These are phyloP conservation scores for Pythium rhizo-oryzae DNA, from an alignment of 352 stramenopile species.

Conservation along the genomic window DNA sequence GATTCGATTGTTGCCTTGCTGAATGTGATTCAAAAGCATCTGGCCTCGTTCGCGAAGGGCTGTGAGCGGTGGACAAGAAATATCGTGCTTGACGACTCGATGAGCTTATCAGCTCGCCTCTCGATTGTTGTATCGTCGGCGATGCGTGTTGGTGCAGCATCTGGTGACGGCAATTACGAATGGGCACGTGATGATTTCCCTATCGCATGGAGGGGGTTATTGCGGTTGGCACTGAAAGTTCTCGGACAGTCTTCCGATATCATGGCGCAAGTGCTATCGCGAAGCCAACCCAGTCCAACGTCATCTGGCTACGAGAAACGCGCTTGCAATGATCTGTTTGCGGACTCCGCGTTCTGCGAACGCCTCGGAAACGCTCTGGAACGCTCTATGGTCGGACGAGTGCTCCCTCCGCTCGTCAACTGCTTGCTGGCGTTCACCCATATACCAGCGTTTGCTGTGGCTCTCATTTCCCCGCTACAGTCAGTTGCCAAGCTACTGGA, in stretches of 20 bases:
- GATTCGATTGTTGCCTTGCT: conserved; percentile 10
- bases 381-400: conserved; percentile 16
- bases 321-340: conserved; percentile 5
- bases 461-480: conserved; percentile 9
- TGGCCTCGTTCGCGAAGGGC: conserved; percentile 6
- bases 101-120: not conserved
- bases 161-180: not conserved
- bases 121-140: not conserved
- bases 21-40: conserved; percentile 25
- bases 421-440: conserved; percentile 13
- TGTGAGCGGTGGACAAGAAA: conserved; percentile 12
- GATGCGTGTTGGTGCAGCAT: conserved; percentile 3
- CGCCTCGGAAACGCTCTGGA: conserved; percentile 1
- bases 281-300: conserved; percentile 14
- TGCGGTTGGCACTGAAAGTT: conserved; percentile 16
- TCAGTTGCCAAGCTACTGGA: conserved; percentile 18
- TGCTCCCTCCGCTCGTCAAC: conserved; percentile 20
- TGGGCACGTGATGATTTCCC: conserved; percentile 9
- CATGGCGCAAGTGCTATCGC: conserved; percentile 14
- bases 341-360: conserved; percentile 8
- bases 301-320: not conserved
- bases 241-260: conserved; percentile 8
- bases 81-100: not conserved
- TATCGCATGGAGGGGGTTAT: conserved; percentile 8
- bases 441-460: conserved; percentile 25